Evolutionary conservation across 2,329 filamentous ascomycete genomes (phyloP), one percentile per base, ranked within the genome.

Genomic region (Fusarium avenaceum): DNA sequence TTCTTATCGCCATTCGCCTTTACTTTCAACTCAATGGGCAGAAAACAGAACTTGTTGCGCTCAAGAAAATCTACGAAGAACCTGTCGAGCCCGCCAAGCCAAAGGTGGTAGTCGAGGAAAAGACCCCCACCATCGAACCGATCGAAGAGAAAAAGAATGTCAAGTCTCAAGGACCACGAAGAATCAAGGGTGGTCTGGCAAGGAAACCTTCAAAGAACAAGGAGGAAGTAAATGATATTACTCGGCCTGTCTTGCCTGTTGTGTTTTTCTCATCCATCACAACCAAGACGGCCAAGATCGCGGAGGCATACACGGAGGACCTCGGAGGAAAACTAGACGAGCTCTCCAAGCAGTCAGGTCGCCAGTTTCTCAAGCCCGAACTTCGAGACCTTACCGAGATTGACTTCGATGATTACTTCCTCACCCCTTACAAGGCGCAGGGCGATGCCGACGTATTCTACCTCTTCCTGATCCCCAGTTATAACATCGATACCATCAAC

Each of bases 401-500:
- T 53, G 95, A 98, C 73, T 92, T 95, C 72, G 95, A 99, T 73
- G 94, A 97, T 75, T 97, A 91, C 79, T 98, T 98, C 76, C 89
- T 97, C 59, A 87, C 85, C 4, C 87, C 89, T 1, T 93, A 94
- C 0, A 92, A 92, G 76, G 75, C 81, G 7, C 77, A 81, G 26
- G 76, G 82, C 3, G 78, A 83, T n/a, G 79, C 85, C 4, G 88
- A 90, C 64, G 87, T 90, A 72, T 90, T 97, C 72, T 99, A 98
- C 79, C 83, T 96, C 39, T 85, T 98, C 55, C 81, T 98, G 38
- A 80, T 97, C 6, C 96, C 95, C 0, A 94, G 92, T 67, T 98
- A 97, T 83, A 96, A 98, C 75, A 97, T 97, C 74, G 95, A 97
- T 75, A 95, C 92, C 9, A 92, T 96, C 70, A 88, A 97, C 70